Evolutionary conservation across 129 eudicot species (phyloP).

Genomic region (Tagetes erecta): DNA sequence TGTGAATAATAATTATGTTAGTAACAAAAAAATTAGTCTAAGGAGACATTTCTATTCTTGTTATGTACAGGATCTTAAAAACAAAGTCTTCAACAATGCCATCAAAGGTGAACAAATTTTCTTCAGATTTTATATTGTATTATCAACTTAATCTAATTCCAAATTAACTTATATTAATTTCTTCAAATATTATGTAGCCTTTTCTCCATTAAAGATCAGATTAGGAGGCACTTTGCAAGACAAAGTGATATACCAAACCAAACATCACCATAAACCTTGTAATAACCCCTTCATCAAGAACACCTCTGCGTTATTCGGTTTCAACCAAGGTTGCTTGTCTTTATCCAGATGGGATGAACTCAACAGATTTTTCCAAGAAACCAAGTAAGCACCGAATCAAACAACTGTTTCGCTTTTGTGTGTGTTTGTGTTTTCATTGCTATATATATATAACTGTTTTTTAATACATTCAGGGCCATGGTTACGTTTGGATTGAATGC

Average conservation of each 20-base stretch:
- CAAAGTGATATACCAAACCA: constrained; percentile 60
- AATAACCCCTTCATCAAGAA: constrained; percentile 44
- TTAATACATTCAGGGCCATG: constrained; percentile 48
- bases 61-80: constrained; percentile 71
- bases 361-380: constrained; percentile 54
- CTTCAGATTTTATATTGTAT: neutral
- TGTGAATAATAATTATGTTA: too few species aligned
- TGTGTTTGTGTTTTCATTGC: neutral
- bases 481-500: constrained; percentile 73
- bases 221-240: constrained; percentile 94
- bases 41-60: neutral
- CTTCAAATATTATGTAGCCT: constrained; percentile 47
- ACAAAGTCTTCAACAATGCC: constrained; percentile 58
- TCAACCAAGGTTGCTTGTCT: constrained; percentile 64
- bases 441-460: neutral
- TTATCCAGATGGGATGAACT: constrained; percentile 81
- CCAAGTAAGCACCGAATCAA: constrained; percentile 51
- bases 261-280: constrained; percentile 51
- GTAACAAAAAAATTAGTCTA: too few species aligned
- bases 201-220: constrained; percentile 89
- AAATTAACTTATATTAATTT: neutral
- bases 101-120: constrained; percentile 49
- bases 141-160: neutral
- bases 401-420: neutral
- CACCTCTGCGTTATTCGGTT: constrained; percentile 55